Conservation (phyloP, 176 grass and related monocot genomes). For the Rhynchospora tenuis region DNA sequence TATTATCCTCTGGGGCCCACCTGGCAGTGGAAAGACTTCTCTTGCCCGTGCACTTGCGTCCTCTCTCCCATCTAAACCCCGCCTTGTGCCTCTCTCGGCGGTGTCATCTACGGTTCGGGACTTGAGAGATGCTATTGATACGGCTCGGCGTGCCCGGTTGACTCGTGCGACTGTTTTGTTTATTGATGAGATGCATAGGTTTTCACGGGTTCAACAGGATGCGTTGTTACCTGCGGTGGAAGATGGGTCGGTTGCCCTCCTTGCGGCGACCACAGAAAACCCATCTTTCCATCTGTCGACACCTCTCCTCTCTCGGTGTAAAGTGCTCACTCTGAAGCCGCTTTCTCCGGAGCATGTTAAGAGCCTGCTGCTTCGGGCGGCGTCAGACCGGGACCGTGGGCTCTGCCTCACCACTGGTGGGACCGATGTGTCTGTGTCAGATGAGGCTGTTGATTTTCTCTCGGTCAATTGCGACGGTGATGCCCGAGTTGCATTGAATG, state of each 20-base stretch:
- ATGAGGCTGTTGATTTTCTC: slow-evolving; percentile 38
- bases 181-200: slow-evolving; percentile 48
- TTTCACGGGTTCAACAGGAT: slow-evolving; percentile 44
- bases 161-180: slow-evolving; percentile 28
- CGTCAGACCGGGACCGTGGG: slow-evolving; percentile 27
- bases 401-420: slow-evolving; percentile 26
- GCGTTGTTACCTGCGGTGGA: slow-evolving; percentile 40
- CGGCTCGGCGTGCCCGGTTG: neutral
- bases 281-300: slow-evolving; percentile 48
- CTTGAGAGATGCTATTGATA: slow-evolving; percentile 29
- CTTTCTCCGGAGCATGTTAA: slow-evolving; percentile 24
- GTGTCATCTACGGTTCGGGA: slow-evolving; percentile 35
- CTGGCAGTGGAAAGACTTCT: slow-evolving; percentile 43
- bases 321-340: slow-evolving; percentile 35
- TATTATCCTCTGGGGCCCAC: slow-evolving; percentile 43
- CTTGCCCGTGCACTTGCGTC: slow-evolving; percentile 32
- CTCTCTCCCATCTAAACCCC: slow-evolving; percentile 22
- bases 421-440: neutral
- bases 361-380: slow-evolving; percentile 20
- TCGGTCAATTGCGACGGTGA: slow-evolving; percentile 39
- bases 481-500: slow-evolving; percentile 39
- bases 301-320: slow-evolving; percentile 41
- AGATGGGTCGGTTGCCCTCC: slow-evolving; percentile 31
- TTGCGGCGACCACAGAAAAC: slow-evolving; percentile 42
- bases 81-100: slow-evolving; percentile 31